These are phyloP conservation scores for Prinsepia uniflora DNA, from an alignment of 306 rosid species.

Conservation along the genomic window DNA sequence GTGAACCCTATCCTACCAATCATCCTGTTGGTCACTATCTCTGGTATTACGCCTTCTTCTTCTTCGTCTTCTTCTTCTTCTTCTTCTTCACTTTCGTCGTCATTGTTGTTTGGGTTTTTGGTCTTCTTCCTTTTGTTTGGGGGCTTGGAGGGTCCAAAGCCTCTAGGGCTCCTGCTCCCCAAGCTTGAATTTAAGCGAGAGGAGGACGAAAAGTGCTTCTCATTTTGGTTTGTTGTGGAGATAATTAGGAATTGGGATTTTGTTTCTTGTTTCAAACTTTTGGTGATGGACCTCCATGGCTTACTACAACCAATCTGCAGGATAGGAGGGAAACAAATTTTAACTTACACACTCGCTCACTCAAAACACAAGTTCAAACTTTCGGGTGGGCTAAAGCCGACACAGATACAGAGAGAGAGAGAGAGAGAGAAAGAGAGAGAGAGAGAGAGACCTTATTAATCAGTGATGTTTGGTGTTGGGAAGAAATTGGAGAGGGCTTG, in stretches of 20 bases:
- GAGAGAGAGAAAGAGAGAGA: neutral
- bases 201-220: slow-evolving; percentile 23
- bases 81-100: slow-evolving; percentile 13
- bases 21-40: slow-evolving; percentile 90
- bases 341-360: neutral
- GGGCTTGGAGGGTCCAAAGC: slow-evolving; percentile 51
- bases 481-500: slow-evolving; percentile 15
- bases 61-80: slow-evolving; percentile 35
- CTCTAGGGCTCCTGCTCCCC: slow-evolving; percentile 46
- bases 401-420: too few species aligned
- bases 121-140: slow-evolving; percentile 47
- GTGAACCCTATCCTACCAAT: slow-evolving; percentile 69
- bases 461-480: slow-evolving; percentile 20
- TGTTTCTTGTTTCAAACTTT: slow-evolving; percentile 14
- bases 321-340: neutral
- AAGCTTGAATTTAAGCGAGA: slow-evolving; percentile 46
- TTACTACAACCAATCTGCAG: slow-evolving; percentile 33
- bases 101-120: slow-evolving; percentile 22
- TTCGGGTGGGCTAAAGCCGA: too few species aligned
- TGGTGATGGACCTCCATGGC: slow-evolving; percentile 21
- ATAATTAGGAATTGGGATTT: slow-evolving; percentile 27
- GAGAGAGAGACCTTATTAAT: slow-evolving; percentile 37
- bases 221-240: slow-evolving; percentile 22
- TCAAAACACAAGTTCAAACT: neutral
- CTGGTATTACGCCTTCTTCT: slow-evolving; percentile 71